These are phyloP conservation scores for Diaporthe amygdali DNA, from an alignment of 2,329 filamentous ascomycete genomes.

Conservation along the genomic window DNA sequence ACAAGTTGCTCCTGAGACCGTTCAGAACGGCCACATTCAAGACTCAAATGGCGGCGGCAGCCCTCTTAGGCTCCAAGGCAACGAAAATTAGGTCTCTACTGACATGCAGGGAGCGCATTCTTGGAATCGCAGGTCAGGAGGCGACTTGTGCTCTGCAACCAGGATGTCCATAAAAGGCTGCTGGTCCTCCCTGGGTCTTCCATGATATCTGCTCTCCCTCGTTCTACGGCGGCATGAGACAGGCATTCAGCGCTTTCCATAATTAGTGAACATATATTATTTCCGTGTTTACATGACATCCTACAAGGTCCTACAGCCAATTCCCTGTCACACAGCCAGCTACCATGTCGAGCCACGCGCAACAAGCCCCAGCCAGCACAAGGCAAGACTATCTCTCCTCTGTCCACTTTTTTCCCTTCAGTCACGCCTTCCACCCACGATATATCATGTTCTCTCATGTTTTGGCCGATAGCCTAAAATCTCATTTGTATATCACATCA, in stretches of 20 bases:
- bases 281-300: too few species aligned
- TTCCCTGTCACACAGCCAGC: too few species aligned
- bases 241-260: not conserved
- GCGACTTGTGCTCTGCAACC: not conserved
- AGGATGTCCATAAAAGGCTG: not conserved
- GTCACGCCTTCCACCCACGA: not conserved
- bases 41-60: too few species aligned
- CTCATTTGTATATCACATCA: too few species aligned
- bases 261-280: too few species aligned
- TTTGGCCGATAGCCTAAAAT: rapidly evolving
- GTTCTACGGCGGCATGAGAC: not conserved
- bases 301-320: too few species aligned
- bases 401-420: not conserved
- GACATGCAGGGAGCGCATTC: not conserved
- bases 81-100: too few species aligned
- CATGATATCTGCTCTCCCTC: not conserved
- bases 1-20: too few species aligned
- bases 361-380: not conserved
- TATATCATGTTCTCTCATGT: too few species aligned
- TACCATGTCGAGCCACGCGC: not conserved
- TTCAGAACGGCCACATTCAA: too few species aligned
- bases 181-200: not conserved
- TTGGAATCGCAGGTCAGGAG: not conserved
- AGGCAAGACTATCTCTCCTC: not conserved
- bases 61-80: not conserved